Evolutionary conservation across 352 stramenopile species (phyloP).

Genomic region (Pythium folliculosum): DNA sequence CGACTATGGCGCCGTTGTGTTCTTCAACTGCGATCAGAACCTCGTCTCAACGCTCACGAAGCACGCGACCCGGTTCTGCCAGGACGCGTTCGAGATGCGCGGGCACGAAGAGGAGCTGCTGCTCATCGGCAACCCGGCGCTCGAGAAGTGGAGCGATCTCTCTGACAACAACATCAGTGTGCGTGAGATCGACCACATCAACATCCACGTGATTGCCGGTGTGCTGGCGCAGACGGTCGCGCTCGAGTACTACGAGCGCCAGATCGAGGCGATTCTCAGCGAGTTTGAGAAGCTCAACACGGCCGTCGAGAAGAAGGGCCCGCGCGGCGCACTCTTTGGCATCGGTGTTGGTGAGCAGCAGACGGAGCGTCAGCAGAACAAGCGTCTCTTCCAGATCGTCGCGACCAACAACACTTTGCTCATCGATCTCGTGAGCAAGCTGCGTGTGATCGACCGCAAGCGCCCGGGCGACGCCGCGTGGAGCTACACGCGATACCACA

Average conservation of each 20-base stretch:
- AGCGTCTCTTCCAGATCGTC: slow-evolving; percentile 89
- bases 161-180: slow-evolving; percentile 84
- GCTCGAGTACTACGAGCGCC: slow-evolving; percentile 95
- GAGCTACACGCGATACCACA: slow-evolving; percentile 95
- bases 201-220: slow-evolving; percentile 92
- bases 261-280: slow-evolving; percentile 93
- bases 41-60: slow-evolving; percentile 75
- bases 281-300: slow-evolving; percentile 95
- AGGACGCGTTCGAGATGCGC: slow-evolving; percentile 75
- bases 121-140: slow-evolving; percentile 62
- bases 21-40: slow-evolving; percentile 89
- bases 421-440: slow-evolving; percentile 95
- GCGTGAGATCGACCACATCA: slow-evolving; percentile 81
- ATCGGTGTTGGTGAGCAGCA: slow-evolving; percentile 44
- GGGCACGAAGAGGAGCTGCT: slow-evolving; percentile 81
- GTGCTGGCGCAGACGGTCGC: slow-evolving; percentile 96
- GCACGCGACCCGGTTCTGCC: slow-evolving; percentile 75
- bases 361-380: slow-evolving; percentile 75
- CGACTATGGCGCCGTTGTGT: slow-evolving; percentile 92
- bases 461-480: slow-evolving; percentile 91
- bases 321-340: slow-evolving; percentile 68
- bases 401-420: slow-evolving; percentile 96
- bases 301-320: slow-evolving; percentile 75
- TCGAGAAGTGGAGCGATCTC: slow-evolving; percentile 80
- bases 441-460: slow-evolving; percentile 95